Evolutionary conservation across 306 rosid genomes (phyloP).

Genomic region (Hylodesmum podocarpum): DNA sequence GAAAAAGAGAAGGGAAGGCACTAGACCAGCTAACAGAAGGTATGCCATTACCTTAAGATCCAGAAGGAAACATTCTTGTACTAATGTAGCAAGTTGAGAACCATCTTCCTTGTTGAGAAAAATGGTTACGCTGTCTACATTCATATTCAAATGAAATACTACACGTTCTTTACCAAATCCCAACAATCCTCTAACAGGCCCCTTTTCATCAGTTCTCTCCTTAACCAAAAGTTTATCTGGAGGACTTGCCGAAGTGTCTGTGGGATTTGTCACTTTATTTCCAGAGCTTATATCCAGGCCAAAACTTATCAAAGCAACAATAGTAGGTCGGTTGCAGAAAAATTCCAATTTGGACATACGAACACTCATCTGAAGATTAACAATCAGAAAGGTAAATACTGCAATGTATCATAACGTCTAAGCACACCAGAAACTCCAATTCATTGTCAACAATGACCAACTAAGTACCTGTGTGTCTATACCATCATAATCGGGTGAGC

Average conservation of each 20-base stretch:
- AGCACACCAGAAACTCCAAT: conserved; percentile 20
- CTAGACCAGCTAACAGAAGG: neutral
- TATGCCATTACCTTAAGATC: conserved; percentile 73
- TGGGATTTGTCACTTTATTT: conserved; percentile 35
- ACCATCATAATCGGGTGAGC: conserved; percentile 82
- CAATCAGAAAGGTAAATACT: conserved; percentile 30
- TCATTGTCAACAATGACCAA: conserved; percentile 22
- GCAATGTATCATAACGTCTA: conserved; percentile 9
- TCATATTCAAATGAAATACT: conserved; percentile 79
- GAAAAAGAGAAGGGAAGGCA: neutral
- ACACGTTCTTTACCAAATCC: conserved; percentile 92
- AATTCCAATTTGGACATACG: conserved; percentile 89
- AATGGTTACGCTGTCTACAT: conserved; percentile 81
- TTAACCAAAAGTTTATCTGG: conserved; percentile 45
- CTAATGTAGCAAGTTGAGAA: conserved; percentile 83
- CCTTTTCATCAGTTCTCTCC: conserved; percentile 74
- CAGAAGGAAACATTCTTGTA: conserved; percentile 84
- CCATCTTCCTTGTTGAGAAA: conserved; percentile 96
- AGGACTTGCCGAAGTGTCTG: conserved; percentile 35
- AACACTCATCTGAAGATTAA: conserved; percentile 74
- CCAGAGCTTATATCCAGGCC: conserved; percentile 74
- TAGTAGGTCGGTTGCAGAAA: conserved; percentile 89
- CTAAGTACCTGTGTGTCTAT: conserved; percentile 84
- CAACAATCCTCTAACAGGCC: conserved; percentile 76
- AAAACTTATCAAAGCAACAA: conserved; percentile 83